Evolutionary conservation across 1,284 basidiomycete species (phyloP).

Genomic region (Phaffia rhodozyma): DNA sequence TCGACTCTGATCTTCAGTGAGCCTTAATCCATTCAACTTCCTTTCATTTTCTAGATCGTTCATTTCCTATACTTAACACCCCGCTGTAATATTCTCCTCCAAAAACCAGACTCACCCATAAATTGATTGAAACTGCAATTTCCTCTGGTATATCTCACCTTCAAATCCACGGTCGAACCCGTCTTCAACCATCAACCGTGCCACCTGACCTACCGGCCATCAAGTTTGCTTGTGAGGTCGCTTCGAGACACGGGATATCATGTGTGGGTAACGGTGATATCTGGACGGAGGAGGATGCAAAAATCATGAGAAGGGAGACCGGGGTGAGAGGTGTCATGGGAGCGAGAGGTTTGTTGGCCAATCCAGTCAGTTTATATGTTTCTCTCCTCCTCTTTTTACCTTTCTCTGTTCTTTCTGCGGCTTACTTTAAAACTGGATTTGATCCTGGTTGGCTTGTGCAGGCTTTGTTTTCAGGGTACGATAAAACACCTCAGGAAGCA

Average conservation of each 20-base stretch:
- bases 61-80: no score
- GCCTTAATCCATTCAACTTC: neutral
- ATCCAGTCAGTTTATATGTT: slow-evolving; percentile 36
- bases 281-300: slow-evolving; percentile 41
- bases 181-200: slow-evolving; percentile 45
- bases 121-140: slow-evolving; percentile 22
- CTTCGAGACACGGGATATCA: slow-evolving; percentile 36
- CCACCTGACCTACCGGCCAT: slow-evolving; percentile 30
- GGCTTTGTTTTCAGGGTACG: slow-evolving; percentile 45
- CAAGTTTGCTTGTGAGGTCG: slow-evolving; percentile 42
- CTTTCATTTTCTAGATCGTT: no score
- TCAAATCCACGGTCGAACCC: slow-evolving; percentile 47
- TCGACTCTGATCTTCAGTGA: neutral
- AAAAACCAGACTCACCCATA: neutral
- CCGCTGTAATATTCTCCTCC: no score
- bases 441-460: no score
- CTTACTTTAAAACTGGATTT: no score
- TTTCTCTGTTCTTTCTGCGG: neutral
- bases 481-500: slow-evolving; percentile 40
- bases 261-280: slow-evolving; percentile 48
- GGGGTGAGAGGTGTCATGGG: slow-evolving; percentile 47
- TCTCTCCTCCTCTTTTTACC: neutral
- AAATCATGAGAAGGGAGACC: slow-evolving; percentile 37
- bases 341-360: slow-evolving; percentile 47
- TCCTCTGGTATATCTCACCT: slow-evolving; percentile 36